Base-by-base conservation (phyloP, 768 basidiomycete species). In the Boletus vinaceobasis region DNA sequence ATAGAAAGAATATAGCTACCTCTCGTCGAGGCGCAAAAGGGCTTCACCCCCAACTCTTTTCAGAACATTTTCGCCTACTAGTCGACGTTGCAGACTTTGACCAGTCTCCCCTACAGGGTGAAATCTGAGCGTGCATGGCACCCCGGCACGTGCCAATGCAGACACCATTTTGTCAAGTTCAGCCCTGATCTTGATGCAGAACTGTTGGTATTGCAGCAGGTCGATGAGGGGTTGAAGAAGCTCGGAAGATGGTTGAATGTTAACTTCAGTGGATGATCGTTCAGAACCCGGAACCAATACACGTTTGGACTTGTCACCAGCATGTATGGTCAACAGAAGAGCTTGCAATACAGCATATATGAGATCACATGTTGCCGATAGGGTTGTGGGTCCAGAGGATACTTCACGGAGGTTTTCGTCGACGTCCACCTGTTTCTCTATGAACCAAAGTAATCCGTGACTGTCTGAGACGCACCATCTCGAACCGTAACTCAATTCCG, bases 151-250 rank as follows among this genome's bases (percentile, higher is more conserved):
- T 21, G 68, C 69, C 49, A 92, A 69, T 5, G 83, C 81, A 19
- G 56, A 48, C 8, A 74, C 73, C 51, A 83, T 76, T 59, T 75
- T 79, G 38, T 72, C 68, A 33, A 93, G 67, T 71, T 90, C 87
- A 1, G 67, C 52, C 57, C 80, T 78, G 44, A 92, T 74, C 55
- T 84, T 77, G 55, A 76, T 68, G 64, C 86, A 87, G 67, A 93
- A 91, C 26, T 82, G 81, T 61, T 82, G 80, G 65, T 93, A 93
- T 69, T 92, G 91, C 39, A 93, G 70, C 31, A 91, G 61, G 65
- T 92, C 89, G 56, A 92, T 85, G 57, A 92, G 75, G 0, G 88
- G 88, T 38, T 85, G 87, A 15, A 93, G 77, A 36, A 92, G 69
- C 3, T 76, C 75, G 15, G 82, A 79, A n/a, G 75, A 47, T 7